These are phyloP conservation scores for Plasmodium vivax DNA, from an alignment of 169 alveolate genomes.

Conservation along the genomic window DNA sequence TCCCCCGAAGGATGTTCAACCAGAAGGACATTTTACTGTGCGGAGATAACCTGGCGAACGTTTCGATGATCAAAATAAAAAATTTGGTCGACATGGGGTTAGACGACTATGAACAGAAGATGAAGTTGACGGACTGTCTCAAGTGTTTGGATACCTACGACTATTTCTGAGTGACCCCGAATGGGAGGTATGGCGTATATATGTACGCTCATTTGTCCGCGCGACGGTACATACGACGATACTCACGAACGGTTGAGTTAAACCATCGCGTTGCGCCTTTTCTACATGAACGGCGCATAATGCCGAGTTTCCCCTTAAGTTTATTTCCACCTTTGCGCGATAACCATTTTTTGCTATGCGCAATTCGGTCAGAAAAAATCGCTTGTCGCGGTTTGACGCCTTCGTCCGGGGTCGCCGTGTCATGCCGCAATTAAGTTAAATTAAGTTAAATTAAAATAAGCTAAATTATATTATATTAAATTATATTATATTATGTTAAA, in stretches of 20 bases:
- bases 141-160: slow-evolving; percentile 66
- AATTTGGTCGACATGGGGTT: slow-evolving; percentile 47
- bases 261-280: background rate
- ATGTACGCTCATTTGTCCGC: background rate
- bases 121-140: slow-evolving; percentile 42
- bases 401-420: background rate
- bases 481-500: background rate
- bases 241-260: background rate
- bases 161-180: slow-evolving; percentile 20
- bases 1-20: slow-evolving; percentile 42
- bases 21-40: slow-evolving; percentile 43
- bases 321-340: background rate
- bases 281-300: background rate
- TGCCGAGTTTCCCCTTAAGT: background rate
- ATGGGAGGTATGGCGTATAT: background rate
- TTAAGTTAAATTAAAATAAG: background rate
- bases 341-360: background rate
- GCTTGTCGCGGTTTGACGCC: background rate
- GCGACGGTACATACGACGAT: background rate
- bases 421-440: background rate
- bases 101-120: slow-evolving; percentile 56
- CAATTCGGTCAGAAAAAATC: background rate
- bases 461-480: too few relatives aligned
- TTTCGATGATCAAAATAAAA: slow-evolving; percentile 60
- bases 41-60: slow-evolving; percentile 65